Evolutionary conservation across 306 rosid genomes (phyloP).

Genomic region (Hippophae gyantsensis): DNA sequence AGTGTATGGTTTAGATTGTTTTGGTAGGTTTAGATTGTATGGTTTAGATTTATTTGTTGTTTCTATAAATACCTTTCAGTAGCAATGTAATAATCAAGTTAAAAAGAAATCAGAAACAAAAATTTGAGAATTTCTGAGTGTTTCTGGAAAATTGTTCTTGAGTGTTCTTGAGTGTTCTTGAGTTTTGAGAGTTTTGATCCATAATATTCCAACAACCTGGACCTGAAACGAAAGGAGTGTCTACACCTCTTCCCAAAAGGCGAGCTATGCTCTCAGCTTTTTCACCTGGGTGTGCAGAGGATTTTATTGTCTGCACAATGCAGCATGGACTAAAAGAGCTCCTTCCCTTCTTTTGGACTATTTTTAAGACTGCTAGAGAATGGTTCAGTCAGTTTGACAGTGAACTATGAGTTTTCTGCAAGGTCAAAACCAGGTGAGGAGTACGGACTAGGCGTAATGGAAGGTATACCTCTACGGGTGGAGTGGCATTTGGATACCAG

Average conservation of each 20-base stretch:
- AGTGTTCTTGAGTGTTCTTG: too few species aligned
- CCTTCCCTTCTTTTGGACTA: conserved; percentile 31
- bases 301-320: conserved; percentile 42
- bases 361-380: conserved; percentile 34
- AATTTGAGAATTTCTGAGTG: too few species aligned
- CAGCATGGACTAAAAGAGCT: conserved; percentile 36
- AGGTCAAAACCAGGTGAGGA: conserved; percentile 30
- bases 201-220: too few species aligned
- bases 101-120: too few species aligned
- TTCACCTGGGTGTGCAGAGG: conserved; percentile 30
- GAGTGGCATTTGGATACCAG: conserved; percentile 39
- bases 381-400: conserved; percentile 17
- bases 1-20: too few species aligned
- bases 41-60: too few species aligned
- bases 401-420: conserved; percentile 35
- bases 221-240: conserved; percentile 40
- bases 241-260: conserved; percentile 25
- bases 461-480: conserved; percentile 34
- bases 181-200: too few species aligned
- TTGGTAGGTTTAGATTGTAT: too few species aligned
- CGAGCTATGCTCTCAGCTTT: conserved; percentile 26
- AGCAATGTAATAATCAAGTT: too few species aligned
- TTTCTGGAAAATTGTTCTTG: too few species aligned
- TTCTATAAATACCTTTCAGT: too few species aligned
- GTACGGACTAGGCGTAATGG: conserved; percentile 22